Evolutionary conservation across 768 basidiomycete genomes (phyloP), one percentile per base, ranked within the genome.

Genomic region (Mycena pura): DNA sequence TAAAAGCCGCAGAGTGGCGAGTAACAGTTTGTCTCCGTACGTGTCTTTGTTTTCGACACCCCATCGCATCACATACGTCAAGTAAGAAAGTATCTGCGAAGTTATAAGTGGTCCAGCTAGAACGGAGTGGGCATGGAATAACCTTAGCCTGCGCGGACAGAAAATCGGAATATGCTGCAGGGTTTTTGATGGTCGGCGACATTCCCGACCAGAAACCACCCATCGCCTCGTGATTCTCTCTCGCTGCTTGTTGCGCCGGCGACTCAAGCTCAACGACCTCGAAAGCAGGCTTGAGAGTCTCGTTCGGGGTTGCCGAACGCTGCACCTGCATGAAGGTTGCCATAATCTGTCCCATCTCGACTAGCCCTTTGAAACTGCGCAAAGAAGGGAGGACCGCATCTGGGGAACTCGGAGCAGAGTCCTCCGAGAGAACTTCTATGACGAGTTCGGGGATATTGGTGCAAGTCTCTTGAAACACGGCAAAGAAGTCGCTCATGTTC

Each of bases 131-230:
- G 41, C 28, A 8, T n/a, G 21, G 38, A 65, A 81, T 62, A 58
- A 92, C 95, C 85, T 96, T 98, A 72, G 96, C 91, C 73, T 99
- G 96, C 1, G 92, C 90, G 51, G 85, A 86, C 63, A 95, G 86
- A 57, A 96, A 88, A 70, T 97, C 96, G 14, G 83, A 81, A 73
- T 95, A 98, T 11, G 90, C 81, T 34, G 80, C 75, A 13, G 84
- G 70, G 70, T 96, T 96, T 69, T 82, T 83, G 48, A 97, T 88
- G 6, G 81, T 84, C 1, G 85, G 83, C 1, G 95, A 85, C 78
- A 95, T 89, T 15, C 95, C 93, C 32, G 91, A 82, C 87, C 93
- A 96, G 54, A 87, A 81, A 24, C 85, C 82, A 6, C 92, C 94
- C 83, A 88, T 93, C 17, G 90, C 90, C 69, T 95, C 91, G 53